Base-by-base conservation (phyloP, 2,329 filamentous ascomycete genomes). In the Aureobasidium vineae region DNA sequence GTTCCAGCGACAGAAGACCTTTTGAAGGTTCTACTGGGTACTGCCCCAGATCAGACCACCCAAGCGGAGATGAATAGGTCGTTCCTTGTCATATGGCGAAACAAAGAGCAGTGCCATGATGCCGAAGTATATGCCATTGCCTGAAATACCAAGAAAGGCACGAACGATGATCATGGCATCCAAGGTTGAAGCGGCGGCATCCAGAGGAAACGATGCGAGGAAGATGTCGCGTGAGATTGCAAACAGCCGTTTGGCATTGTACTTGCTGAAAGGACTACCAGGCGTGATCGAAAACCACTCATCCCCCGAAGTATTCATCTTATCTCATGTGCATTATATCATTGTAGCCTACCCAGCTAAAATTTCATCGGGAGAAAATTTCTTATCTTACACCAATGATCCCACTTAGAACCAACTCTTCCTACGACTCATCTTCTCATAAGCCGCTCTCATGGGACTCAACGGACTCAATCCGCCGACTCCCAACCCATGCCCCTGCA, bases 51-150 rank as follows among this genome's bases (percentile, higher is more conserved):
- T 7, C 36, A 38, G 13, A 38, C 36, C 36, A 47, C 63, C 47
- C n/a, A 63, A 47, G 11, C 66, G 38, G 15, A 67, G 52, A 41
- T 69, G 70, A 16, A 73, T 61, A 23, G 70, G 67, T 50, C 67
- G 59, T 45, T 71, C 69, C 26, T 54, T 52, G 26, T 43, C 59
- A 6, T 63, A 64, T 7, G 69, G 72, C 50, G 66, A 19, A 5
- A 67, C 40, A 13, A 69, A 67, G 38, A 73, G 36, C 36, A 70
- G 41, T 40, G 65, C 70, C 64, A 71, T 45, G n/a, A 66, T 65
- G 2, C 74, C 75, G 1, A 75, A 53, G 45, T 75, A 75, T 65
- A 76, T 75, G 26, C 75, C 74, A 28, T 50, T 67, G 4, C 72
- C 75, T 13, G 74, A 74, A 5, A 72, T 68, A 5, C 75, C 75